Evolutionary conservation across 768 basidiomycete genomes (phyloP), one percentile per base, ranked within the genome.

Genomic region (Tylopilus plumbeoviolaceoides): DNA sequence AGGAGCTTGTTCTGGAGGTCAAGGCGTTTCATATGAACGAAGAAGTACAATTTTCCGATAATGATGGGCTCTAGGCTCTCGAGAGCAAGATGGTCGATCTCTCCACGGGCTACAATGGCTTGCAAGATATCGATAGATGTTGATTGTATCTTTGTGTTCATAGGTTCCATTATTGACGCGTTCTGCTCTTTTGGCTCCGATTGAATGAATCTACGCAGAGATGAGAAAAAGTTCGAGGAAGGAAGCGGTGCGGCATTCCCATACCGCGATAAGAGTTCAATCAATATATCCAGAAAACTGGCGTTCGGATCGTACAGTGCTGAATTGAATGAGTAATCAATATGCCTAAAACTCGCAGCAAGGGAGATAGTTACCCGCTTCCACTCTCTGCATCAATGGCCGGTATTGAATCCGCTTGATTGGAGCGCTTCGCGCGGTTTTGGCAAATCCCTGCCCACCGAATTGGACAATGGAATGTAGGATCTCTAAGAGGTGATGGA

Each of bases 1-100:
- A 98, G 79, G 45, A 95, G 79, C 66, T 94, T 95, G 76, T 91
- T 94, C 73, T 98, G 97, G 14, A 94, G 75, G 61, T 95, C 89
- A 38, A 93, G 79, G 33, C 84, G 78, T 36, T 70, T 73, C 20
- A 74, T 72, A 63, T 95, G 89, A 30, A 97, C 74, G 43, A 78
- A 84, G 44, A 80, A 75, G 66, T 82, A 93, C 1, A 95, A 77
- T 66, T 91, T 91, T 43, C 79, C 78, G 25, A 93, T 75, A 42
- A 95, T 75, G 7, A 78, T 77, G 6, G 82, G 78, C 65, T 95
- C 88, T 41, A 95, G 75, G 21, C 73, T 73, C 52, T 86, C 81
- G 2, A 91, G 73, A 0, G 78, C 65, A 17, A 78, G 60, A 10
- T 70, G 59, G 50, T 91, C 87, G 21, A 90, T 66, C 51, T 98